Evolutionary conservation across 1,139 yeast genomes (phyloP).

Genomic region (Hemisphaericaspora xylanilytica): DNA sequence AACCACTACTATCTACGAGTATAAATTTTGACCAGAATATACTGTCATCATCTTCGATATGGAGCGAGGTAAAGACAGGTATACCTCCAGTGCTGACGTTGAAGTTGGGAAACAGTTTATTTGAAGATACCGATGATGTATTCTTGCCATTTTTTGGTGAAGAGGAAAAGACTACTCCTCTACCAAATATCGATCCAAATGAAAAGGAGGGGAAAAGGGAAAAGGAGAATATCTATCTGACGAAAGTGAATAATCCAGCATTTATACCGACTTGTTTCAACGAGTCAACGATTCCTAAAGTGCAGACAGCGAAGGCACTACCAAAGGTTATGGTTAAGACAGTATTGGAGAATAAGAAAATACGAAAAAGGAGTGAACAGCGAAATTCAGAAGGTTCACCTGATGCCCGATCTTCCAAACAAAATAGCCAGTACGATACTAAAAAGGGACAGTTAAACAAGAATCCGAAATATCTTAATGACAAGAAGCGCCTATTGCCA

Average conservation of each 20-base stretch:
- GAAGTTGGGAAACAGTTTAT: conserved; percentile 3
- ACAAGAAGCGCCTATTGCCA: no score
- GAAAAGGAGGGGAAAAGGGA: no score
- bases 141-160: conserved; percentile 4
- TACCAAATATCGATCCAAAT: no score
- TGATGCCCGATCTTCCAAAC: no score
- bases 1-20: not conserved
- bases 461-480: no score
- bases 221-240: conserved; percentile 21
- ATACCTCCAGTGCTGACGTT: not conserved
- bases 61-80: not conserved
- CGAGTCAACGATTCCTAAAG: not conserved
- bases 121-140: conserved; percentile 4
- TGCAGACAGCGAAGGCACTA: not conserved
- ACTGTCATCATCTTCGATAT: not conserved
- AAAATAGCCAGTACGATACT: no score
- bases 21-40: not conserved
- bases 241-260: conserved; percentile 23
- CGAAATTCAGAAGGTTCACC: no score
- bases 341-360: not conserved
- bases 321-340: not conserved
- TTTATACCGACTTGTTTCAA: conserved; percentile 20
- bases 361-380: not conserved
- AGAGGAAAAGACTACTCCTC: not conserved
- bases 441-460: no score